A percentile compares a stretch with the other conserved stretches of the same genome.
Evolutionary conservation across 768 basidiomycete genomes (phyloP).

Genomic region (Termitomyces sp.): DNA sequence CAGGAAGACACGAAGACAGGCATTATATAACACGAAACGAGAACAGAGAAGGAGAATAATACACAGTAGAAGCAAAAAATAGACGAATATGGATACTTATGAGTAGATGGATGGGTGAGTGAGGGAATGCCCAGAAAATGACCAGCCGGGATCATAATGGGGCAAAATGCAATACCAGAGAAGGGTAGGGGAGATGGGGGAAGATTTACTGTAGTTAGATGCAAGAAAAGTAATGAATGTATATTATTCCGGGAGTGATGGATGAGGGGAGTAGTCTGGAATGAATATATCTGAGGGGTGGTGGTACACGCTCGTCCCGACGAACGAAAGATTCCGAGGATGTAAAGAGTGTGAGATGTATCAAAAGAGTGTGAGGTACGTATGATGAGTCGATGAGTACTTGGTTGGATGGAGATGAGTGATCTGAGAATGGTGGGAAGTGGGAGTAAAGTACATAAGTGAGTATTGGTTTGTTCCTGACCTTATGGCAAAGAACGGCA

Average conservation of each 20-base stretch:
- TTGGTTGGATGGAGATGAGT: not conserved
- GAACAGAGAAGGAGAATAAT: not conserved
- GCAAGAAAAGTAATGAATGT: not conserved
- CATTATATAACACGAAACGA: not conserved
- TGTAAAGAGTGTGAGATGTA: not conserved
- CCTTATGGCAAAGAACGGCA: not conserved
- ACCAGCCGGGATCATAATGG: slow-evolving; percentile 9
- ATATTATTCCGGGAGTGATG: not conserved
- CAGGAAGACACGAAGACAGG: slow-evolving; percentile 1
- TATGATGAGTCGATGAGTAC: not conserved
- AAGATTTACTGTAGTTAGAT: not conserved
- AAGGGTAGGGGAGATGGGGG: not conserved
- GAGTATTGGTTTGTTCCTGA: not conserved
- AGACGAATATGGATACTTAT: not conserved
- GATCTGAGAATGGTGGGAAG: not conserved
- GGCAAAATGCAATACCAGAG: not conserved
- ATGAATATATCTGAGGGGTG: not conserved
- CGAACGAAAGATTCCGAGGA: slow-evolving; percentile 24
- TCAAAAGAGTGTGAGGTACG: not conserved
- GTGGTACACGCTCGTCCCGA: slow-evolving; percentile 33
- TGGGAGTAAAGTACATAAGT: not conserved
- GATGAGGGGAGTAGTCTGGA: not conserved
- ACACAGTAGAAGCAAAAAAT: not conserved
- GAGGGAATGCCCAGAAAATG: not conserved
- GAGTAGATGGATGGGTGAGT: not conserved